Evolutionary conservation across 2,329 filamentous ascomycete genomes (phyloP).

Genomic region (Pseudopyricularia javanii): DNA sequence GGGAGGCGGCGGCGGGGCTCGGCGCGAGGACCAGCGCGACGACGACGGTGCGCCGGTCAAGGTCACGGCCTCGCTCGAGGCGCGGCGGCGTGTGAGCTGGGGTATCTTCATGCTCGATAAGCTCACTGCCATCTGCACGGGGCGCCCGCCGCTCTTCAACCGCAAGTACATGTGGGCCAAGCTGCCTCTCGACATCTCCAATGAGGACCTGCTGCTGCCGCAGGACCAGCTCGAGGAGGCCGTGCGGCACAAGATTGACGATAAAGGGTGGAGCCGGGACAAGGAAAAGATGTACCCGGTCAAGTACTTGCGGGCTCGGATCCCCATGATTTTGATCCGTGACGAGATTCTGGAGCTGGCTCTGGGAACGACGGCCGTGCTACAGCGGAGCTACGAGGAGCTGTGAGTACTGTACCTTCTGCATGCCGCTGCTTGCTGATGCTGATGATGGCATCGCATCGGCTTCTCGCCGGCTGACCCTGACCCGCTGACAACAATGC

Average conservation of each 20-base stretch:
- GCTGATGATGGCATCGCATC: too few species aligned
- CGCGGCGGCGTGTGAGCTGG: neutral
- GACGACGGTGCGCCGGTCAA: neutral
- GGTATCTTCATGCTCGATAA: conserved; percentile 28
- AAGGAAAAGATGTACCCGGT: conserved; percentile 27
- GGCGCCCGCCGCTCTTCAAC: conserved; percentile 38
- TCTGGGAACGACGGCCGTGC: conserved; percentile 23
- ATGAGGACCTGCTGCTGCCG: conserved; percentile 30
- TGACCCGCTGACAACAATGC: too few species aligned
- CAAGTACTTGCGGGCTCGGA: conserved; percentile 32
- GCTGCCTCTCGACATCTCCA: conserved; percentile 39
- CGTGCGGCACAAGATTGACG: conserved; percentile 28
- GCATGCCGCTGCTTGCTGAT: neutral
- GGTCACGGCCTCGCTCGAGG: neutral
- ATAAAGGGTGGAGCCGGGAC: conserved; percentile 37
- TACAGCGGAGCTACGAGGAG: conserved; percentile 4
- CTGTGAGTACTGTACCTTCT: neutral
- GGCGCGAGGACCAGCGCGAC: too few species aligned
- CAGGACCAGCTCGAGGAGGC: conserved; percentile 23
- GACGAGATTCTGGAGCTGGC: conserved; percentile 50
- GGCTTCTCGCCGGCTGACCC: too few species aligned
- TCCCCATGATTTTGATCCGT: conserved; percentile 33
- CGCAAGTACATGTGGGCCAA: conserved; percentile 40
- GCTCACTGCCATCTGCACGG: conserved; percentile 35
- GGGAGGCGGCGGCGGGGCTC: neutral